Percentiles rank a stretch among this genome's conserved stretches.
Evolutionary conservation across 345 rosid genomes (phyloP).

Genomic region (Gossypium anomalum): DNA sequence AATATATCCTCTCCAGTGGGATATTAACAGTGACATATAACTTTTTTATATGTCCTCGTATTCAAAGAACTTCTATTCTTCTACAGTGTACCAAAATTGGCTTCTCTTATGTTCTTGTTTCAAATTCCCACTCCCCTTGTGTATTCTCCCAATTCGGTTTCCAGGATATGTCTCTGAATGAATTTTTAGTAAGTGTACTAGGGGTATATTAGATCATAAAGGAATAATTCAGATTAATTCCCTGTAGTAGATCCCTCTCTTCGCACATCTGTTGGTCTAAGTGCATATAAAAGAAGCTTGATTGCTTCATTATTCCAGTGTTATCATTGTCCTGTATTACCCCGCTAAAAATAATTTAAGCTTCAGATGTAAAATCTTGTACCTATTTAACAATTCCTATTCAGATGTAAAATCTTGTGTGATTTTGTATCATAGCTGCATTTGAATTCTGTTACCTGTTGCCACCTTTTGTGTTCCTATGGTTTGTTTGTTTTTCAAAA

Average conservation of each 20-base stretch:
- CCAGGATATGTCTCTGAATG: background rate
- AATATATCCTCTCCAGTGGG: background rate
- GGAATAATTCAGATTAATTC: background rate
- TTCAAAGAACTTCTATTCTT: background rate
- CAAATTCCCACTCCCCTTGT: background rate
- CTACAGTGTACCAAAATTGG: background rate
- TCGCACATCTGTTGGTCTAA: background rate
- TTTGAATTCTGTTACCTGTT: background rate
- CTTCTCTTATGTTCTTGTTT: background rate
- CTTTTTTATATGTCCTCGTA: background rate
- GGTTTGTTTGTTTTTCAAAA: background rate
- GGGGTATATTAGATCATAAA: background rate
- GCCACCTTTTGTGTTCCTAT: background rate
- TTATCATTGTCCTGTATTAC: background rate
- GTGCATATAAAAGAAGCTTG: background rate
- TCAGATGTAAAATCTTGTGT: background rate
- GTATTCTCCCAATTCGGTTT: background rate
- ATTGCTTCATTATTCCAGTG: background rate
- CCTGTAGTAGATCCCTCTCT: background rate
- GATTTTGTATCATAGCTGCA: background rate
- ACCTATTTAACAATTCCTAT: background rate
- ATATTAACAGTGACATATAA: background rate
- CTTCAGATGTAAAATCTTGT: background rate
- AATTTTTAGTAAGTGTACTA: background rate
- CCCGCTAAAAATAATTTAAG: background rate